phyloP scores from a whole-genome alignment of 805 yeast genomes.

The Komagataella mondaviorum region DNA sequence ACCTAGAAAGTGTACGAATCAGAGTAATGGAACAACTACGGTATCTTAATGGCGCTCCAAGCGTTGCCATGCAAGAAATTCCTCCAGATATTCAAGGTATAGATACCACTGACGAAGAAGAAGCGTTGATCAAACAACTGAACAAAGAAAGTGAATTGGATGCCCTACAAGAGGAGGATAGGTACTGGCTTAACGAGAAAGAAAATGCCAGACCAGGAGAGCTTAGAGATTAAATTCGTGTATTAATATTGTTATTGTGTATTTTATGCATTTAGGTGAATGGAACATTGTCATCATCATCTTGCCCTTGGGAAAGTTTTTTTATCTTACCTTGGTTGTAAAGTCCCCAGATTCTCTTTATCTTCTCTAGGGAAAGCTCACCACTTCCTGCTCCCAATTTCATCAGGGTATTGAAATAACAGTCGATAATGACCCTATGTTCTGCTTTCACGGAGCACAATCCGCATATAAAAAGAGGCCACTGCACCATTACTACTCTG shows the following conservation, averaged over 20 bases:
- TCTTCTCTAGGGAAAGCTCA: constrained; percentile 17
- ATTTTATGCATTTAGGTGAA: constrained; percentile 10
- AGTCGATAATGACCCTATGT: constrained; percentile 19
- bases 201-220: constrained; percentile 10
- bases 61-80: constrained; percentile 81
- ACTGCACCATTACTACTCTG: constrained; percentile 21
- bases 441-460: constrained; percentile 16
- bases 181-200: constrained; percentile 22
- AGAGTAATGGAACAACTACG: constrained; percentile 73
- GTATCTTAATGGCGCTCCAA: constrained; percentile 80
- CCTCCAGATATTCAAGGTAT: constrained; percentile 51
- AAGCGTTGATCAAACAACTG: constrained; percentile 18
- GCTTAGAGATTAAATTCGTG: background rate
- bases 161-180: constrained; percentile 19
- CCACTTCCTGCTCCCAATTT: constrained; percentile 22
- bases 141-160: constrained; percentile 21
- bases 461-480: constrained; percentile 22
- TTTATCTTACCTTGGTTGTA: constrained; percentile 13
- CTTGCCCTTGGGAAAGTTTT: constrained; percentile 12
- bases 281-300: constrained; percentile 21
- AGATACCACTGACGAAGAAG: constrained; percentile 33
- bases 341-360: constrained; percentile 17
- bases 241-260: constrained; percentile 1
- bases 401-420: constrained; percentile 19
- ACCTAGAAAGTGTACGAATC: constrained; percentile 65